A percentile compares a stretch with the other conserved stretches of the same genome.
phyloP scores from a whole-genome alignment of 768 basidiomycete genomes.

The Artomyces pyxidatus region DNA sequence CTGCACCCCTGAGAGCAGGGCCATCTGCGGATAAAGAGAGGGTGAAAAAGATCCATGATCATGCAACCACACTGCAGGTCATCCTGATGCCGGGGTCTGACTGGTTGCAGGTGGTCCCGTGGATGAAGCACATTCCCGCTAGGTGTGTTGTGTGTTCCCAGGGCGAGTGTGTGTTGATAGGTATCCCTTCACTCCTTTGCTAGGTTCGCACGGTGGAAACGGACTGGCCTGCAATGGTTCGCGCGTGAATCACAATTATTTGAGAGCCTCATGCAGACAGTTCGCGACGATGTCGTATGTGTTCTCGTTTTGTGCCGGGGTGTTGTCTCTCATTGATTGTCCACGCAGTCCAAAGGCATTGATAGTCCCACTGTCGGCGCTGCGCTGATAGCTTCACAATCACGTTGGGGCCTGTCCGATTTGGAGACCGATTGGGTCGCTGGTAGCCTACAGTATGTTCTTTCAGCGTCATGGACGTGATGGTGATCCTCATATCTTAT shows the following conservation, averaged over 20 bases:
- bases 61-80: conserved; percentile 5
- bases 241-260: conserved; percentile 10
- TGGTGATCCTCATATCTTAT: neutral
- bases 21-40: conserved; percentile 3
- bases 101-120: conserved; percentile 13
- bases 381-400: conserved; percentile 2
- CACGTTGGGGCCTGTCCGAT: conserved; percentile 2
- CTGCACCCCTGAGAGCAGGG: conserved; percentile 7
- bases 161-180: neutral
- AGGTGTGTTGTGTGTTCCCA: neutral
- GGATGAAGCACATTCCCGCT: conserved; percentile 15
- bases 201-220: conserved; percentile 16
- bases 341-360: conserved; percentile 8
- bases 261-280: conserved; percentile 4
- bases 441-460: conserved; percentile 3
- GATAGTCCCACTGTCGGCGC: conserved; percentile 5
- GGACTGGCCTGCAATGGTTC: conserved; percentile 14
- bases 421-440: conserved; percentile 4
- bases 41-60: conserved; percentile 11
- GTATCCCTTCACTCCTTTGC: neutral
- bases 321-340: too few relatives aligned
- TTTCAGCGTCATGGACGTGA: too few relatives aligned
- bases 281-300: conserved; percentile 7
- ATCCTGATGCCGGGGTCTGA: conserved; percentile 13
- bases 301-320: too few relatives aligned